Conservation (phyloP, 306 rosid species). For the Biancaea sappan region DNA sequence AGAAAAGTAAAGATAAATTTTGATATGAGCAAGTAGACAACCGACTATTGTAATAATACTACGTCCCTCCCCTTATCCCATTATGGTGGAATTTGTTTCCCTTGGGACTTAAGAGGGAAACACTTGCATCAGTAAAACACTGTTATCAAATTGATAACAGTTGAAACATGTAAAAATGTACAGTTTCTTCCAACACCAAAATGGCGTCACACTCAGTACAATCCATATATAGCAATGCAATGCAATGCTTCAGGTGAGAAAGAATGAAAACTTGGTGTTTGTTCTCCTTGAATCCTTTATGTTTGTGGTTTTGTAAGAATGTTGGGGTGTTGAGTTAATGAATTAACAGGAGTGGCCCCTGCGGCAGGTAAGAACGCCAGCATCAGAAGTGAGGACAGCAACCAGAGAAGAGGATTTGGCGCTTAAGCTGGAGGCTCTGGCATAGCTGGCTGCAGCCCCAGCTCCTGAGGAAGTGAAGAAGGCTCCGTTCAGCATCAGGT, state of each 20-base stretch:
- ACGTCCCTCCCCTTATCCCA: conserved; percentile 23
- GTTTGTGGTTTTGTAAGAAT: neutral
- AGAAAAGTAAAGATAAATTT: conserved; percentile 7
- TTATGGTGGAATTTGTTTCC: conserved; percentile 25
- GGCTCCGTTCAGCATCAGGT: conserved; percentile 95
- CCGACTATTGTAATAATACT: conserved; percentile 32
- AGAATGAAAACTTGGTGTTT: conserved; percentile 50
- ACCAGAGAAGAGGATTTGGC: conserved; percentile 95
- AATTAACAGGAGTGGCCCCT: conserved; percentile 68
- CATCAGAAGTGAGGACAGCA: conserved; percentile 64
- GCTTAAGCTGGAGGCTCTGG: conserved; percentile 98
- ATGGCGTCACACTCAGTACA: conserved; percentile 56
- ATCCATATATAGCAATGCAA: conserved; percentile 45
- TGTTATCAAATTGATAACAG: conserved; percentile 51
- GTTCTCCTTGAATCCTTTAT: conserved; percentile 37
- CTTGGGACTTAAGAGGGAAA: conserved; percentile 26
- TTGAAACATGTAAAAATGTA: conserved; percentile 54
- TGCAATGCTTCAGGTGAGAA: conserved; percentile 44
- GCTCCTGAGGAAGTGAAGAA: conserved; percentile 84
- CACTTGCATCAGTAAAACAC: conserved; percentile 30
- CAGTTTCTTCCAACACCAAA: conserved; percentile 56
- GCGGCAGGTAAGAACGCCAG: conserved; percentile 82
- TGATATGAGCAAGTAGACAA: conserved; percentile 27
- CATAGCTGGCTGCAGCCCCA: conserved; percentile 79
- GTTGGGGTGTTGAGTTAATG: too few relatives aligned